Base-by-base conservation (phyloP, 176 grass and related monocot species). In the Oryza punctata region DNA sequence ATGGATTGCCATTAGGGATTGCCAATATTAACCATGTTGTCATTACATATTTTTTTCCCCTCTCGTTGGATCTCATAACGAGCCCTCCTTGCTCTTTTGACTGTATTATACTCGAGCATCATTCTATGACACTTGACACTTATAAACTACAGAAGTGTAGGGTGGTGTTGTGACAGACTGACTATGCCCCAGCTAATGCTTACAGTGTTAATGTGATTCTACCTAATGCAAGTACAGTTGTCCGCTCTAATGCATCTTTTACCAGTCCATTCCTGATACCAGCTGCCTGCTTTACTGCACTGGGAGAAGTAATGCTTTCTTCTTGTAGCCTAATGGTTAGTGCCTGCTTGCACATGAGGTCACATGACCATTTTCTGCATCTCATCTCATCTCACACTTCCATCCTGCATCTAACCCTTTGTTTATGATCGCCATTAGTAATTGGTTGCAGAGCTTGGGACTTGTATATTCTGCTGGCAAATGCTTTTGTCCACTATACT, bases 21-120 rank as follows among this genome's bases (percentile, higher is more conserved):
- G 84, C 63, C 25, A 43, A 79, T 80, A 91, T 88, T 88, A 82
- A 85, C 82, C 44, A 70, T 85, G 79, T 63, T 77, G 50, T 70
- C 43, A 38, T 70, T 76, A 21, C 65, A 88, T 91, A 50, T 76
- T 90, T 73, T 45, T 59, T 23, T 65, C 54, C 75, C 46, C 40
- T 47, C 8, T 47, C 8, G 18, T 76, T 60, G 68, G 63, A 68
- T 78, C 89, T 64, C 75, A 82, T 87, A 61, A 70, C 75, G 63
- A 38, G 26, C 47, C 63, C 64, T 70, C 21, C 38, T 79, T 87
- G 84, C 86, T 87, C 75, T 85, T 85, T 67, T 83, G 86, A 84
- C 87, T 85, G 82, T 83, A 82, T 87, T 84, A 89, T 87, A 82
- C 83, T 70, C 69, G 84, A 90, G 86, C 85, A 89, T 84, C 77